Base-by-base conservation (phyloP, 306 rosid species). In the Crataegus laevigata region DNA sequence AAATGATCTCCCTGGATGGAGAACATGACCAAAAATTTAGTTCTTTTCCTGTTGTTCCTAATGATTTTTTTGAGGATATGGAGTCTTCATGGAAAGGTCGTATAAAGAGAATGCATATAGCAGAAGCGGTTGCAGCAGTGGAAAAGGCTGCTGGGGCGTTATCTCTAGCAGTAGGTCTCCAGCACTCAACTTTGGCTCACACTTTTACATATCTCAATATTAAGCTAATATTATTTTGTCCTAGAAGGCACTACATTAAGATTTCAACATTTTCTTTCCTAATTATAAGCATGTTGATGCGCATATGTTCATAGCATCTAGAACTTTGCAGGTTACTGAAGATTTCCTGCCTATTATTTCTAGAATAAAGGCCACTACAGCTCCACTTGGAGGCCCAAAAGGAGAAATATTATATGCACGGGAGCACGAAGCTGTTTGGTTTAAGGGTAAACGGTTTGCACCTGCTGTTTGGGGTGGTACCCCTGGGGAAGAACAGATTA, bases 351-450 rank as follows among this genome's bases (percentile, higher is more conserved):
- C 98, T 28, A 80, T 91, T 79, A 70, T 94, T 82, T 83, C 86
- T 66, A 91, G 96, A 83, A 90, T 91, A 81, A 94, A 83, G 84
- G 94, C 96, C 77, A 81, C 85, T 63, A 45, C 87, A 19, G 88
- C 98, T 9, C 93, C 96, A 70, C 80, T 90, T 47, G 96, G 94
- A 78, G 94, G 96, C 77, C 93, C 96, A 19, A 94, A 89, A 90
- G 98, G 97, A 38, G 98, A 91, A 85, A 87, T 94, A 85, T 76
- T 87, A 66, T 94, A 94, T 82, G 86, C 88, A 59, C 87, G 94
- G 79, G 98, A 91, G 74, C 93, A 94, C 55, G 96, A 87, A 80
- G 92, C 98, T 64, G 88, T 94, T 86, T 94, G 98, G 98, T 94
- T 94, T 74, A 94, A 87, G 89, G 97, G 98, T 38, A 94, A 86